phyloP scores from a whole-genome alignment of 495 filamentous ascomycete genomes.

The Aspergillus hancockii region DNA sequence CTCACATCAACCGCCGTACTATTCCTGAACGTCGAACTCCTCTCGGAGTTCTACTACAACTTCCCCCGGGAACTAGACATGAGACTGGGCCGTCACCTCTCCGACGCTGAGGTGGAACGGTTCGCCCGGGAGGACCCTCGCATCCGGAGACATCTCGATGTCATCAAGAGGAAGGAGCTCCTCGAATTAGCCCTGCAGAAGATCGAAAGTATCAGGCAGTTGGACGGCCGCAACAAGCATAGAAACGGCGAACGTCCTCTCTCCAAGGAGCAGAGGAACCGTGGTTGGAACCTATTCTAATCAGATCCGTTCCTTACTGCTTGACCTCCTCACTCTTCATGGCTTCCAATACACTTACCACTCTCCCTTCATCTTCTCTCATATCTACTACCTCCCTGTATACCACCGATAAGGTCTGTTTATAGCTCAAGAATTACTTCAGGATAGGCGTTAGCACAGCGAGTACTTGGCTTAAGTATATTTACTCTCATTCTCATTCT shows the following conservation, averaged over 20 bases:
- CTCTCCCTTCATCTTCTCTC: slow-evolving; percentile 8
- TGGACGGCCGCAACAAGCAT: slow-evolving; percentile 58
- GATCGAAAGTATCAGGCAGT: slow-evolving; percentile 81
- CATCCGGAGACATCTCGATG: slow-evolving; percentile 83
- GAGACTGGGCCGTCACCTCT: slow-evolving; percentile 80
- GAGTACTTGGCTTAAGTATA: slow-evolving; percentile 2
- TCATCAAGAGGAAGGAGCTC: slow-evolving; percentile 88
- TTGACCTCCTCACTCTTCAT: slow-evolving; percentile 1
- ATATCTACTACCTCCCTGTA: slow-evolving; percentile 10
- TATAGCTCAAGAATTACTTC: slow-evolving; percentile 9
- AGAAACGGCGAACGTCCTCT: slow-evolving; percentile 32
- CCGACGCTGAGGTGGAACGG: slow-evolving; percentile 74
- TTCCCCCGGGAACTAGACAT: slow-evolving; percentile 92
- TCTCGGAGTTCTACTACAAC: slow-evolving; percentile 95
- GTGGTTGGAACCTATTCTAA: slow-evolving; percentile 46
- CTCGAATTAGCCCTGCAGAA: slow-evolving; percentile 90
- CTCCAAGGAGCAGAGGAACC: slow-evolving; percentile 32
- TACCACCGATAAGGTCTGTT: slow-evolving; percentile 7
- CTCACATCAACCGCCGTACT: slow-evolving; percentile 92
- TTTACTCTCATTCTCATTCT: neutral
- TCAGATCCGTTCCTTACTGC: slow-evolving; percentile 12
- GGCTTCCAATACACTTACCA: slow-evolving; percentile 3
- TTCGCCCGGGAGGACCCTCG: slow-evolving; percentile 93
- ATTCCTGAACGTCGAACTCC: slow-evolving; percentile 95
- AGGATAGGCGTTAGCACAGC: slow-evolving; percentile 17